A percentile compares a stretch with the other conserved stretches of the same genome.
Conservation (phyloP, 75 land plant genomes). For the Selaginella tamariscina region DNA sequence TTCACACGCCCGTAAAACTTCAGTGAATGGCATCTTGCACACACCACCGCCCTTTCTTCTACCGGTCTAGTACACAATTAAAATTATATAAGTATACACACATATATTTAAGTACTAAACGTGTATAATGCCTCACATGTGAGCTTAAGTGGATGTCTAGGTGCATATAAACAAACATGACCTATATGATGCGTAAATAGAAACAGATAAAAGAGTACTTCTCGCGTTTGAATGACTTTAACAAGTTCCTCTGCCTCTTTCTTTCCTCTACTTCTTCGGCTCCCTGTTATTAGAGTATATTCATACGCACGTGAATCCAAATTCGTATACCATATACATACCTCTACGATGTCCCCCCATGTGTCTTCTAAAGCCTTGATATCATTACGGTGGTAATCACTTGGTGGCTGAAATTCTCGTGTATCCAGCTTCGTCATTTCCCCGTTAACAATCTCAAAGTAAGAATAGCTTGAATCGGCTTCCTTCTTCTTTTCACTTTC, state of each 20-base stretch:
- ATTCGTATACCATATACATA: conserved; percentile 1
- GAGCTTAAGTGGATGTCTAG: not conserved
- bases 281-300: conserved; percentile 30
- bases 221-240: conserved; percentile 5
- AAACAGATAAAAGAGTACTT: conserved; percentile 3
- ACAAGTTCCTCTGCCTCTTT: conserved; percentile 28
- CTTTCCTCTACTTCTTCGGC: conserved; percentile 37
- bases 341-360: not conserved
- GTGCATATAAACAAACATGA: not conserved
- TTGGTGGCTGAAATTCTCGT: not conserved
- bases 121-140: not conserved
- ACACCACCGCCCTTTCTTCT: conserved; percentile 43
- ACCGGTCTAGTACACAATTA: not conserved
- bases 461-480: conserved; percentile 8
- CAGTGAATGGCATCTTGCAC: conserved; percentile 68
- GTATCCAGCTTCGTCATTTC: conserved; percentile 29
- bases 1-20: conserved; percentile 67
- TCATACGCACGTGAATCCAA: conserved; percentile 33
- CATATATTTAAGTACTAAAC: not conserved
- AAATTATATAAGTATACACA: not conserved
- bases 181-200: not conserved
- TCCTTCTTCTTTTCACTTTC: conserved; percentile 12
- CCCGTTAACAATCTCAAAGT: conserved; percentile 29
- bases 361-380: conserved; percentile 29
- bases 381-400: not conserved